These are phyloP conservation scores for Fraxinus ornus DNA, from an alignment of 305 asterid species.

Conservation along the genomic window DNA sequence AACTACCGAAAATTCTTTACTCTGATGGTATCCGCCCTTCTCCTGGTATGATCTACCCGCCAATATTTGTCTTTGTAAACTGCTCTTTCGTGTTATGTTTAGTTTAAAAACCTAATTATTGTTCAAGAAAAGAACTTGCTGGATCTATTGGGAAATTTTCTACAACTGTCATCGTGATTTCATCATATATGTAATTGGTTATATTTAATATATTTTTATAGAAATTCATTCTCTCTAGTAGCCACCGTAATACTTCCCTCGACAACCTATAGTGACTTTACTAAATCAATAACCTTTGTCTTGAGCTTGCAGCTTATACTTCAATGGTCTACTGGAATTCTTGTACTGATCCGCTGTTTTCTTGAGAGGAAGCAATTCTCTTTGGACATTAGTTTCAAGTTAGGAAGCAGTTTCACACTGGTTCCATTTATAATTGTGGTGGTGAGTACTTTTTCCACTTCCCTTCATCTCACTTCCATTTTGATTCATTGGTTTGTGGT, in stretches of 20 bases:
- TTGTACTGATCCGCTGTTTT: conserved; percentile 80
- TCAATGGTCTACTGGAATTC: conserved; percentile 96
- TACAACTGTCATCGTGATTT: neutral
- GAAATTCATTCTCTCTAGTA: neutral
- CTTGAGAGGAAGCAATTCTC: conserved; percentile 73
- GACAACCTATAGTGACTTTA: neutral
- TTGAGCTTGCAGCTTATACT: conserved; percentile 94
- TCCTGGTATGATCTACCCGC: conserved; percentile 68
- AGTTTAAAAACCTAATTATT: neutral
- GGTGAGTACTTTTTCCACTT: conserved; percentile 50
- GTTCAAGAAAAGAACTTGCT: neutral
- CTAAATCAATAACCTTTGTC: conserved; percentile 36
- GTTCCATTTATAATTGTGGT: conserved; percentile 88
- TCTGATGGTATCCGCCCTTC: conserved; percentile 91
- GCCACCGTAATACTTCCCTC: neutral
- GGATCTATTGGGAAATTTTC: neutral
- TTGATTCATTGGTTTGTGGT: neutral
- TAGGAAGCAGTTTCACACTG: conserved; percentile 94
- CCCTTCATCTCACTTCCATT: neutral
- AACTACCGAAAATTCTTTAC: conserved; percentile 89
- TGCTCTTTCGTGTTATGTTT: neutral
- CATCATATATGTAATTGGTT: neutral
- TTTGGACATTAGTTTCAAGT: conserved; percentile 67
- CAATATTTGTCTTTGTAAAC: conserved; percentile 12
- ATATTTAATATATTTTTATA: neutral